Conservation (phyloP, 495 filamentous ascomycete species). For the Mycothermus thermophilus region DNA sequence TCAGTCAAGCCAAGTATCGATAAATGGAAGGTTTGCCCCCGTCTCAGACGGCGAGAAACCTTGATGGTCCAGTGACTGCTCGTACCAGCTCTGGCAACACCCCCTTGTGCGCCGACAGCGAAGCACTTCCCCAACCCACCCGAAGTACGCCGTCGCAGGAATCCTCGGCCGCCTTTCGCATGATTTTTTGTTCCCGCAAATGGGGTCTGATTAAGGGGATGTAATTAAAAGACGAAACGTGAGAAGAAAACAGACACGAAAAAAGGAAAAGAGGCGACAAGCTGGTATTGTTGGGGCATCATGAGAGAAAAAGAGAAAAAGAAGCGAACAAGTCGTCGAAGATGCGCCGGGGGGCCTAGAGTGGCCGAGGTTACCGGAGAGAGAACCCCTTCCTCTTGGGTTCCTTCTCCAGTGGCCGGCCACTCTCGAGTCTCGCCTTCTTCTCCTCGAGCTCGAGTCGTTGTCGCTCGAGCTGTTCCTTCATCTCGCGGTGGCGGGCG, state of each 20-base stretch:
- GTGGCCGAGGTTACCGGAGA: conserved; percentile 53
- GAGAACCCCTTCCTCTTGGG: conserved; percentile 96
- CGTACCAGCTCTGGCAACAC: conserved; percentile 13
- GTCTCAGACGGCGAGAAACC: conserved; percentile 13
- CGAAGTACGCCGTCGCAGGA: conserved; percentile 3
- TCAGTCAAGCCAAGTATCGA: conserved; percentile 24
- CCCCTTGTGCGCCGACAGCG: conserved; percentile 7
- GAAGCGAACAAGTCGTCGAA: neutral
- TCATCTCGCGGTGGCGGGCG: conserved; percentile 96
- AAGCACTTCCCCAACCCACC: conserved; percentile 12
- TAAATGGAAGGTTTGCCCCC: conserved; percentile 19
- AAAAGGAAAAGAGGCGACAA: conserved; percentile 31
- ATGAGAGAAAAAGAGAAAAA: conserved; percentile 25
- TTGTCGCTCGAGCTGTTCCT: conserved; percentile 94
- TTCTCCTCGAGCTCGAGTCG: conserved; percentile 92
- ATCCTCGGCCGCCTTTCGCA: conserved; percentile 13
- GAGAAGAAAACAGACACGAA: conserved; percentile 19
- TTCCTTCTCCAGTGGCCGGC: conserved; percentile 91
- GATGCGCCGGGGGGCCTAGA: too few species aligned
- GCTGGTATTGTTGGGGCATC: conserved; percentile 38
- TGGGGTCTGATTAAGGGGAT: too few species aligned
- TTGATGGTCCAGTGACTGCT: conserved; percentile 12
- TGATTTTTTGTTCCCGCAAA: too few species aligned
- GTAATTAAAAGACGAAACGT: conserved; percentile 37
- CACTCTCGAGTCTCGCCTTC: conserved; percentile 84